phyloP scores from a whole-genome alignment of 768 basidiomycete genomes.

The Leccinum broughii region DNA sequence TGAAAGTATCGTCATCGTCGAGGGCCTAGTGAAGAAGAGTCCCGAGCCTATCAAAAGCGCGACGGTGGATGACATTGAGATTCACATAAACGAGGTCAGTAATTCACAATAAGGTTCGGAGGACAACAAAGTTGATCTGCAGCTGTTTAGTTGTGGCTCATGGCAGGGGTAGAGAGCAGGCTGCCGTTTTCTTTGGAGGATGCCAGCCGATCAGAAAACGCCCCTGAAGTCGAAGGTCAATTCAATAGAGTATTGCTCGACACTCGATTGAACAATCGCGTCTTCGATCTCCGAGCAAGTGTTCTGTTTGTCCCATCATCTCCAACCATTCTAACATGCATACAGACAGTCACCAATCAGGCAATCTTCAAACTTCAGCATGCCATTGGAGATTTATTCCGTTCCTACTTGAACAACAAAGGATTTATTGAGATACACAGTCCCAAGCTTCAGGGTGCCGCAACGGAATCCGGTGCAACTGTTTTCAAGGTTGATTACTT shows the following conservation, averaged over 20 bases:
- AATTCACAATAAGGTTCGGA: background rate
- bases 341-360: slow-evolving; percentile 90
- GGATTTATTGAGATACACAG: slow-evolving; percentile 96
- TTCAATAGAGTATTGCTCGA: slow-evolving; percentile 85
- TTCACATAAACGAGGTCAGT: slow-evolving; percentile 78
- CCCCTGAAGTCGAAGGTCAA: slow-evolving; percentile 60
- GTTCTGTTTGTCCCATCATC: background rate
- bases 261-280: slow-evolving; percentile 91
- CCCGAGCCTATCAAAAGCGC: slow-evolving; percentile 91
- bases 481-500: slow-evolving; percentile 99
- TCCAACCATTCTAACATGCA: slow-evolving; percentile 11
- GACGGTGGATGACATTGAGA: slow-evolving; percentile 82
- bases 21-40: slow-evolving; percentile 77
- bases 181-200: slow-evolving; percentile 94
- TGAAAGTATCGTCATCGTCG: slow-evolving; percentile 91
- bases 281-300: slow-evolving; percentile 88
- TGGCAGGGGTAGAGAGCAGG: slow-evolving; percentile 75
- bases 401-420: slow-evolving; percentile 68
- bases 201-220: slow-evolving; percentile 80
- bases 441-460: slow-evolving; percentile 95
- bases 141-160: slow-evolving; percentile 64
- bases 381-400: slow-evolving; percentile 86
- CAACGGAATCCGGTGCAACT: slow-evolving; percentile 94
- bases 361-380: slow-evolving; percentile 92
- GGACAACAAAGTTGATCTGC: slow-evolving; percentile 1